Percentiles rank a stretch among this genome's conserved stretches.
Conservation (phyloP, 371 early-diverging fungal species). For the Nosema muscidifuracis region DNA sequence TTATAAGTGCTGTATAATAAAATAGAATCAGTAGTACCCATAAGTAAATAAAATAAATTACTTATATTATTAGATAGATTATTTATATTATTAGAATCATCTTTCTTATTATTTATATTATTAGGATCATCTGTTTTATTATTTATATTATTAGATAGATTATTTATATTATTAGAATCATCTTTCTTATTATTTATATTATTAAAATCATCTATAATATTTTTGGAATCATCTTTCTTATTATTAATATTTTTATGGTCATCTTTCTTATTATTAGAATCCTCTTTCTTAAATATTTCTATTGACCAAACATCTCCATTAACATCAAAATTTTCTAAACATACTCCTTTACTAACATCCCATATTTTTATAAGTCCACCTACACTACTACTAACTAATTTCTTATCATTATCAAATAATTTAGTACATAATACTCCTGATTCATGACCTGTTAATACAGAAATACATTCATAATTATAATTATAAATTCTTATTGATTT, state of each 20-base stretch:
- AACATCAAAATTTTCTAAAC: slow-evolving; percentile 16
- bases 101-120: too few species aligned
- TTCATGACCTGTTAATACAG: slow-evolving; percentile 66
- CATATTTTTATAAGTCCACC: slow-evolving; percentile 27
- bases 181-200: not conserved
- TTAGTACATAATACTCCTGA: slow-evolving; percentile 62
- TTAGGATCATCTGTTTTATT: too few species aligned
- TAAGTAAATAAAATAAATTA: too few species aligned
- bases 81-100: too few species aligned
- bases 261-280: too few species aligned
- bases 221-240: too few species aligned
- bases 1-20: not conserved
- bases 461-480: slow-evolving; percentile 63
- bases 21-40: not conserved
- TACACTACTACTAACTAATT: slow-evolving; percentile 8
- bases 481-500: slow-evolving; percentile 69
- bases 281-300: too few species aligned
- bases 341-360: slow-evolving; percentile 17
- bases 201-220: not conserved
- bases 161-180: too few species aligned
- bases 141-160: too few species aligned
- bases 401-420: slow-evolving; percentile 19
- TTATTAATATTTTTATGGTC: too few species aligned
- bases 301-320: not conserved
- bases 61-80: too few species aligned